Evolutionary conservation across 768 basidiomycete species (phyloP), one percentile per base, ranked within the genome.

Genomic region (Termitomyces titanicus): DNA sequence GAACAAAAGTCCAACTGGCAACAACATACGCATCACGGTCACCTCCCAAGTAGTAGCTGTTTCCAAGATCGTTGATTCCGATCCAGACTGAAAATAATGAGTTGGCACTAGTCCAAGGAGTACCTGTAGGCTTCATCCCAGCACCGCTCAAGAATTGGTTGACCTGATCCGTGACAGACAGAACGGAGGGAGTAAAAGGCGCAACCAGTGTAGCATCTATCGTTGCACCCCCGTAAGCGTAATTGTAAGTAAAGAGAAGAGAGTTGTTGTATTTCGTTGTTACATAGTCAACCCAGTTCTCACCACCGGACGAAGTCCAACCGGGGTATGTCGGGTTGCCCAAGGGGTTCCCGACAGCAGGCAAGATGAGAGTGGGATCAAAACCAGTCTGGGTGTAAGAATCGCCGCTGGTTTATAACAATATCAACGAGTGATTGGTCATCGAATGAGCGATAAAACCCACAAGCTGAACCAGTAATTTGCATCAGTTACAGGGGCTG

Each of bases 61-160:
- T 80, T 33, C 79, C 82, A 27, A 88, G 76, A 61, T 88, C 86
- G 61, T 88, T 88, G 59, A 88, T 83, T 0, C 86, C 85, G 53
- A 89, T 86, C 77, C 78, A 88, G n/a, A 87, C 67, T 0, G 80
- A 80, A 67, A 88, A 88, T 46, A 88, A 60, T 51, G 84, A 65
- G 61, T 87, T 82, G 3, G 62, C 60, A 53, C 77, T 77, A 25
- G 76, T 75, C 87, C 86, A 88, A 0, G 79, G 76, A 1, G 80
- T 76, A 3, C 66, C 69, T 5, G 72, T 64, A 1, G 84, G 83
- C 63, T 80, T 81, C 31, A 59, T 69, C 4, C 74, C 79, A 1
- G 73, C 76, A 9, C 72, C 69, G 20, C 58, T 61, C 49, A 86
- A 68, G 67, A 85, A 87, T 55, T 82, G 65, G 54, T 80, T 79